These are phyloP conservation scores for Thelonectria olida DNA, from an alignment of 2,329 filamentous ascomycete species.

Conservation along the genomic window DNA sequence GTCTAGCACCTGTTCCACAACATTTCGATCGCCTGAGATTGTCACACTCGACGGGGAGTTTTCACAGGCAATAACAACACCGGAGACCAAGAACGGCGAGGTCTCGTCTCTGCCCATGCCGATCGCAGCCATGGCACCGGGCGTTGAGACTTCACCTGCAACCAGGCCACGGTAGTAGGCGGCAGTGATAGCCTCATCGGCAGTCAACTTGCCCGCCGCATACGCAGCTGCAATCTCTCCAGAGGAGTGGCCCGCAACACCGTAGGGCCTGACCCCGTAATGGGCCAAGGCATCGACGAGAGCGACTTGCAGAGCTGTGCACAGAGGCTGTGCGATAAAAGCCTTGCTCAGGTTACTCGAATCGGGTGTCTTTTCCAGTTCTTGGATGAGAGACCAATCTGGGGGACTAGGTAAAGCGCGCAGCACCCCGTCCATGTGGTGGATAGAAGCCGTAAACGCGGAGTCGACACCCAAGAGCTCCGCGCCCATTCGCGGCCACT, in stretches of 20 bases:
- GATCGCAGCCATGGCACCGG: slow-evolving; percentile 52
- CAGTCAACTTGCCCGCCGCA: not conserved
- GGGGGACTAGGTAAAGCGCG: too few relatives aligned
- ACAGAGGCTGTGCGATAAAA: not conserved
- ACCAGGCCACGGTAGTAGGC: slow-evolving; percentile 4
- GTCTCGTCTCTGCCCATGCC: slow-evolving; percentile 46
- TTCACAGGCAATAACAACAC: slow-evolving; percentile 47
- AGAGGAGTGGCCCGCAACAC: slow-evolving; percentile 1
- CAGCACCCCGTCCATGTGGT: too few relatives aligned
- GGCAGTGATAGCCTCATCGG: not conserved
- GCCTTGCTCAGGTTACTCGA: too few relatives aligned
- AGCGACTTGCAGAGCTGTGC: not conserved
- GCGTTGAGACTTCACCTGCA: slow-evolving; percentile 19
- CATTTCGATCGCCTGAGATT: slow-evolving; percentile 13
- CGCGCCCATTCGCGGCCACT: slow-evolving; percentile 44
- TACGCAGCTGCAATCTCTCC: slow-evolving; percentile 3
- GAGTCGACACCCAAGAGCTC: slow-evolving; percentile 42
- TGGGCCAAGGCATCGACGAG: not conserved
- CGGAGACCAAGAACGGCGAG: slow-evolving; percentile 34
- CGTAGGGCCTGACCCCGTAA: not conserved
- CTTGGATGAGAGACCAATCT: too few relatives aligned
- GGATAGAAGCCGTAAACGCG: too few relatives aligned
- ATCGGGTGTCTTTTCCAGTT: too few relatives aligned
- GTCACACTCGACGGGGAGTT: slow-evolving; percentile 49
- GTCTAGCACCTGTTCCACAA: too few relatives aligned